These are phyloP conservation scores for Priceomyces melissophilus DNA, from an alignment of 805 yeast genomes.

Conservation along the genomic window DNA sequence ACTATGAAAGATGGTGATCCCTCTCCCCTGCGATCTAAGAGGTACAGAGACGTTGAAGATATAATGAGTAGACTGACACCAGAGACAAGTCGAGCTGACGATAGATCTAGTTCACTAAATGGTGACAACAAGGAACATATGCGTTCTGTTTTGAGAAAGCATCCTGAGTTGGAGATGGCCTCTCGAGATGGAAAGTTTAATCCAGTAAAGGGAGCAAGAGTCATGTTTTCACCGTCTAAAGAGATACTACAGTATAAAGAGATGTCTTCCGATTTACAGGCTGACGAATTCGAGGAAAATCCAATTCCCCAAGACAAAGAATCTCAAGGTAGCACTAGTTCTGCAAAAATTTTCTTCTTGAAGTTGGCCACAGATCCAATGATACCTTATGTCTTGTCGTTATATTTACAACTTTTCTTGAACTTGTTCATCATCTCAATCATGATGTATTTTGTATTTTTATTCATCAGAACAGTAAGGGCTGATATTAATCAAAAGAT, in stretches of 20 bases:
- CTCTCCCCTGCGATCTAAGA: not conserved
- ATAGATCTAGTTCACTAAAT: slow-evolving; percentile 2
- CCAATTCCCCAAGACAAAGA: not conserved
- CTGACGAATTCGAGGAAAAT: slow-evolving; percentile 6
- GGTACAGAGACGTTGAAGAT: slow-evolving; percentile 5
- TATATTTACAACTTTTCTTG: slow-evolving; percentile 62
- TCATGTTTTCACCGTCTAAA: slow-evolving; percentile 34
- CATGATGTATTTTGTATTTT: slow-evolving; percentile 48
- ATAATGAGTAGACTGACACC: slow-evolving; percentile 8
- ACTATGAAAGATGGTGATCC: slow-evolving; percentile 12
- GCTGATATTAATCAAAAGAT: slow-evolving; percentile 71
- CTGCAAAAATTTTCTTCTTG: not conserved
- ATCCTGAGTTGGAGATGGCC: slow-evolving; percentile 18
- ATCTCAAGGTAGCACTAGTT: not conserved
- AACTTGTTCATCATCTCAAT: slow-evolving; percentile 51
- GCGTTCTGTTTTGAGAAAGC: slow-evolving; percentile 12
- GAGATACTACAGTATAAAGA: slow-evolving; percentile 14
- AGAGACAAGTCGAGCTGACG: slow-evolving; percentile 9
- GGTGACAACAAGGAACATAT: slow-evolving; percentile 3
- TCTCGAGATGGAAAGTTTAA: slow-evolving; percentile 21
- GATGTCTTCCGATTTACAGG: slow-evolving; percentile 17
- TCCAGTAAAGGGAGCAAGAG: slow-evolving; percentile 29
- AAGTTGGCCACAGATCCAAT: slow-evolving; percentile 35
- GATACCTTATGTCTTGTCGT: slow-evolving; percentile 53
- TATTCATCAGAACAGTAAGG: slow-evolving; percentile 54